These are phyloP conservation scores for Stephania cephalantha DNA, from an alignment of 164 flowering plant species.

Conservation along the genomic window DNA sequence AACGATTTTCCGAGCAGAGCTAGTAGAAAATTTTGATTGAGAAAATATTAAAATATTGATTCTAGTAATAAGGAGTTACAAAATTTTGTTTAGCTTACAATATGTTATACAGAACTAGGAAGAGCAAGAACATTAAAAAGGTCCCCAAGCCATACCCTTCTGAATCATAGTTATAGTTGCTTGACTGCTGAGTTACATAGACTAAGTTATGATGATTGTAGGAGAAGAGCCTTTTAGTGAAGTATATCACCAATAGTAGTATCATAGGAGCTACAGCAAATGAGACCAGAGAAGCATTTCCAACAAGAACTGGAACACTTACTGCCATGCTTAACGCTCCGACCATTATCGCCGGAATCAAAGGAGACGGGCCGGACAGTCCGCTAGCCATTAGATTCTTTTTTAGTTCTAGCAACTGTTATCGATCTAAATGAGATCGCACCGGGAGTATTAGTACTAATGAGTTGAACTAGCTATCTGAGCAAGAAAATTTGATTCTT, in stretches of 20 bases:
- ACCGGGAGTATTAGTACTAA: not conserved
- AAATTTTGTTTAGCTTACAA: slow-evolving; percentile 7
- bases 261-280: slow-evolving; percentile 14
- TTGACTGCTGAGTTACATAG: slow-evolving; percentile 8
- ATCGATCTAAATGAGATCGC: not conserved
- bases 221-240: slow-evolving; percentile 24
- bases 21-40: not conserved
- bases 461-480: not conserved
- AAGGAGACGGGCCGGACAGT: slow-evolving; percentile 38
- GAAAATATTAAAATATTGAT: not conserved
- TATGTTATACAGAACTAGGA: slow-evolving; percentile 30
- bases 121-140: slow-evolving; percentile 32
- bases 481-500: not conserved
- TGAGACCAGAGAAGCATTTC: slow-evolving; percentile 9
- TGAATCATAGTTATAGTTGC: slow-evolving; percentile 19
- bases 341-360: slow-evolving; percentile 36
- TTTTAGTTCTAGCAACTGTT: not conserved
- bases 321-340: slow-evolving; percentile 24
- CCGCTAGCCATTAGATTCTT: not conserved
- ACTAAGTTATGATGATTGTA: not conserved
- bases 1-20: not conserved
- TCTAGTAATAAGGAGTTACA: not conserved
- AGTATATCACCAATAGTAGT: slow-evolving; percentile 23
- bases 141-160: slow-evolving; percentile 35
- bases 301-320: slow-evolving; percentile 22